Conservation (phyloP, 2,329 filamentous ascomycete genomes). For the Fusarium praegraminearum region DNA sequence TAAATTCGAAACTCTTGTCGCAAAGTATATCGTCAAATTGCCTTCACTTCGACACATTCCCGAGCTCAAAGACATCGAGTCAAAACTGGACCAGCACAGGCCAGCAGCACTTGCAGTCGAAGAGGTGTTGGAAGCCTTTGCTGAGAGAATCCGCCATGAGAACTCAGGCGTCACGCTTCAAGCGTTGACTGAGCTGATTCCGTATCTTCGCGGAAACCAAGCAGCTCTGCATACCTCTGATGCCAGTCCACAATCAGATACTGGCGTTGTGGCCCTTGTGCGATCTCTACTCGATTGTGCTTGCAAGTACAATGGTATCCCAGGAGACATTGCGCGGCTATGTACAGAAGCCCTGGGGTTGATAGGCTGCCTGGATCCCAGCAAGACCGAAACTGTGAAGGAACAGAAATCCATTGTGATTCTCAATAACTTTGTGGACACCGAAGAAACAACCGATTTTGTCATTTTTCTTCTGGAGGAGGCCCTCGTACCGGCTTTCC, state of each 20-base stretch:
- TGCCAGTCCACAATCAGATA: slow-evolving; percentile 85
- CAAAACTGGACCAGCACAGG: slow-evolving; percentile 74
- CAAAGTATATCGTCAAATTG: slow-evolving; percentile 77
- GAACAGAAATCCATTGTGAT: slow-evolving; percentile 88
- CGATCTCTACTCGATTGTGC: slow-evolving; percentile 87
- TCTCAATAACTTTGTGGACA: slow-evolving; percentile 83
- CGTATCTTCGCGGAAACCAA: slow-evolving; percentile 79
- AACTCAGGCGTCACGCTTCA: slow-evolving; percentile 87
- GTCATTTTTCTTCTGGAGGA: slow-evolving; percentile 86
- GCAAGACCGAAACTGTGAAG: slow-evolving; percentile 83
- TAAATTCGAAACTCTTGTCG: slow-evolving; percentile 70
- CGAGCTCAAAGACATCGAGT: slow-evolving; percentile 75
- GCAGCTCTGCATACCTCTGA: slow-evolving; percentile 82
- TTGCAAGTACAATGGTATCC: slow-evolving; percentile 79
- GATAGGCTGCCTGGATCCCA: slow-evolving; percentile 91
- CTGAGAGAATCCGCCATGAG: slow-evolving; percentile 81
- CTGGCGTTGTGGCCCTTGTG: slow-evolving; percentile 76
- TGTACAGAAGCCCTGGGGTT: slow-evolving; percentile 87
- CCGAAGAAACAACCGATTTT: slow-evolving; percentile 86
- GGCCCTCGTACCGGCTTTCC: slow-evolving; percentile 89
- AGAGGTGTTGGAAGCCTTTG: slow-evolving; percentile 77
- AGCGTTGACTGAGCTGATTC: slow-evolving; percentile 80
- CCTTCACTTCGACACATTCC: slow-evolving; percentile 81
- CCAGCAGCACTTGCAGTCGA: slow-evolving; percentile 56
- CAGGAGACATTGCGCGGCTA: slow-evolving; percentile 75